Base-by-base conservation (phyloP, 2,329 filamentous ascomycete species). In the Colletotrichum incanum region DNA sequence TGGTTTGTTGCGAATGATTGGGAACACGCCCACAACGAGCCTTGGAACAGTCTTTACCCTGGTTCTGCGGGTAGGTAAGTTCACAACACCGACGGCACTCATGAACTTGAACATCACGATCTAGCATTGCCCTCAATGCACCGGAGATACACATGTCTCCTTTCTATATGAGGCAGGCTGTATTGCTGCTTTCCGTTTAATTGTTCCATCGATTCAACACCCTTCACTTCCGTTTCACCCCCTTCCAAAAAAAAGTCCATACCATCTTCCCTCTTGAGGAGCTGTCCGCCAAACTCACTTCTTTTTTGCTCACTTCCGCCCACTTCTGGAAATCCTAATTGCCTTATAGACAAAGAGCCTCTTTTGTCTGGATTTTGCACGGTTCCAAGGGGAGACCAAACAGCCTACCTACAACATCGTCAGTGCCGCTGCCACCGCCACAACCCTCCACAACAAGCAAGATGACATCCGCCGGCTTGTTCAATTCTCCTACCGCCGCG, bases 301-400 rank as follows among this genome's bases (percentile, higher is more conserved):
- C 34, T 39, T 26, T 16, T 3, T 41, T 39, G 3, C 28, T 31
- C 12, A 26, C 34, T 58, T 41, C 14, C 2, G 9, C 11, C 18
- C 11, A 6, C 18, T 9, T 12, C 4, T 5, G 3, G 4, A 4
- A 8, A 8, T 1, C 14, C 12, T 2, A 5, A 23, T 2, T 5
- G 6, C 8, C 20, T 14, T 37, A 37, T 6, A n/a, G n/a, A n/a
- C n/a, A n/a, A n/a, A n/a, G n/a, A n/a, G n/a, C n/a, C n/a, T n/a
- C n/a, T n/a, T n/a, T n/a, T n/a, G n/a, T n/a, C n/a, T n/a, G n/a
- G n/a, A n/a, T n/a, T n/a, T n/a, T n/a, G n/a, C 8, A 26, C 14
- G n/a, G 16, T 23, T 39, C 23, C 11, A 6, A 2, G 7, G 16
- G 12, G n/a, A 41, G 18, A 26, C 11, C 54, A 18, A 58, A 9